A percentile compares a stretch with the other conserved stretches of the same genome.
Conservation (phyloP, 495 filamentous ascomycete genomes). For the Chlorociboria aeruginascens region DNA sequence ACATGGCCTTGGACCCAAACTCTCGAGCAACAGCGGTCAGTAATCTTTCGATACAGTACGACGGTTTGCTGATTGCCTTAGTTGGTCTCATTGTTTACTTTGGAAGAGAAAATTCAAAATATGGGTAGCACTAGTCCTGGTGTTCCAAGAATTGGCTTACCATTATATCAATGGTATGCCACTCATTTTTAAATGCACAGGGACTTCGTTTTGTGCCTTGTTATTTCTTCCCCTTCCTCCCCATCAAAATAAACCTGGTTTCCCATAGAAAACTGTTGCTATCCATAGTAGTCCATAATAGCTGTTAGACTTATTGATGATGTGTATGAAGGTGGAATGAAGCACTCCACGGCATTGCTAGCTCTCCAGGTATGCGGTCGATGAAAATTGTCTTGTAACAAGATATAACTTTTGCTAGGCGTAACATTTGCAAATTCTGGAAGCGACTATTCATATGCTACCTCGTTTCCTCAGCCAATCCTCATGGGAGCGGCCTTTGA, state of each 20-base stretch:
- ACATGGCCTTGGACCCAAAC: constrained; percentile 25
- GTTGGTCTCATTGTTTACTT: constrained; percentile 20
- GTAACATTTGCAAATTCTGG: constrained; percentile 38
- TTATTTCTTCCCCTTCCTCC: constrained; percentile 17
- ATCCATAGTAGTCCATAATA: constrained; percentile 17
- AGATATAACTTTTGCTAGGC: constrained; percentile 12
- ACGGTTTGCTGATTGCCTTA: neutral
- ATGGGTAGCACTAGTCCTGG: constrained; percentile 41
- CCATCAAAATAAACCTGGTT: constrained; percentile 12
- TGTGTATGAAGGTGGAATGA: constrained; percentile 20
- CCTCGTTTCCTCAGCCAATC: constrained; percentile 51
- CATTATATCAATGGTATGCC: constrained; percentile 33
- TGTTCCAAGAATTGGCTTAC: constrained; percentile 44
- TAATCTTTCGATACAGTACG: neutral
- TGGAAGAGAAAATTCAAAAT: constrained; percentile 46
- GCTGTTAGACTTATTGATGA: too few species aligned
- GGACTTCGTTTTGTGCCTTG: too few species aligned
- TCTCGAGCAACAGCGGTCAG: constrained; percentile 30
- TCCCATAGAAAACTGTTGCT: constrained; percentile 8
- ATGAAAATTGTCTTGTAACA: too few species aligned
- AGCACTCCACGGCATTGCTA: constrained; percentile 47
- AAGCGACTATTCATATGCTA: constrained; percentile 41
- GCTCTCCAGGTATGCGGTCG: constrained; percentile 13
- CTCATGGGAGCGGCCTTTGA: constrained; percentile 48
- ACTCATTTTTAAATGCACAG: too few species aligned